Evolutionary conservation across 2,329 filamentous ascomycete species (phyloP).

Genomic region (Aplosporella prunicola): DNA sequence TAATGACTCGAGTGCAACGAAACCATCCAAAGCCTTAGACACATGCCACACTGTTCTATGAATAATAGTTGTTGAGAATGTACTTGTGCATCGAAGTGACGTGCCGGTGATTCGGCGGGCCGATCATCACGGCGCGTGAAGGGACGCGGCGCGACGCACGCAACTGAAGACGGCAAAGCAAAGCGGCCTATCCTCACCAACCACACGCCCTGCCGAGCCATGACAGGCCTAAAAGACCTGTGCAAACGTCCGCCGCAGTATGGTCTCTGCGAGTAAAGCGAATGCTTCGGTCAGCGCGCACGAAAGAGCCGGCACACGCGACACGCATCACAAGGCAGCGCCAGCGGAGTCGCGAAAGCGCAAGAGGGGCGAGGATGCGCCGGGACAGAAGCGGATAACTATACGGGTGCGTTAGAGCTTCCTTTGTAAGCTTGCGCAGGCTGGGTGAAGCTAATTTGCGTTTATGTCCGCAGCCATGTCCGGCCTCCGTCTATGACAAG

Average conservation of each 20-base stretch:
- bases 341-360: slow-evolving; percentile 5
- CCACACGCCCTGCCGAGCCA: slow-evolving; percentile 3
- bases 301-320: slow-evolving; percentile 1
- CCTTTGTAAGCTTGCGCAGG: background rate
- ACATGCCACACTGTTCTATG: too few species aligned
- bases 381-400: slow-evolving; percentile 4
- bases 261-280: slow-evolving; percentile 9
- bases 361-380: slow-evolving; percentile 3
- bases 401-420: slow-evolving; percentile 4
- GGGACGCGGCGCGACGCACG: slow-evolving; percentile 3
- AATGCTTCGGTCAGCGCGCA: background rate
- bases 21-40: too few species aligned
- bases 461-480: slow-evolving; percentile 16
- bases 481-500: slow-evolving; percentile 20
- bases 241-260: slow-evolving; percentile 8
- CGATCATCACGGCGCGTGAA: slow-evolving; percentile 3
- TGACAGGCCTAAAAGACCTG: slow-evolving; percentile 3
- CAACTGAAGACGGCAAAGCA: too few species aligned
- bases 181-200: background rate
- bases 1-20: too few species aligned
- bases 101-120: slow-evolving; percentile 3
- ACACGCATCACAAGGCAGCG: background rate
- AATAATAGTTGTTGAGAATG: too few species aligned
- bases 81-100: slow-evolving; percentile 1
- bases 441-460: background rate